Percentiles rank a stretch among this genome's conserved stretches.
phyloP scores from a whole-genome alignment of 208 protist genomes.

The Wallacemonas collosoma region DNA sequence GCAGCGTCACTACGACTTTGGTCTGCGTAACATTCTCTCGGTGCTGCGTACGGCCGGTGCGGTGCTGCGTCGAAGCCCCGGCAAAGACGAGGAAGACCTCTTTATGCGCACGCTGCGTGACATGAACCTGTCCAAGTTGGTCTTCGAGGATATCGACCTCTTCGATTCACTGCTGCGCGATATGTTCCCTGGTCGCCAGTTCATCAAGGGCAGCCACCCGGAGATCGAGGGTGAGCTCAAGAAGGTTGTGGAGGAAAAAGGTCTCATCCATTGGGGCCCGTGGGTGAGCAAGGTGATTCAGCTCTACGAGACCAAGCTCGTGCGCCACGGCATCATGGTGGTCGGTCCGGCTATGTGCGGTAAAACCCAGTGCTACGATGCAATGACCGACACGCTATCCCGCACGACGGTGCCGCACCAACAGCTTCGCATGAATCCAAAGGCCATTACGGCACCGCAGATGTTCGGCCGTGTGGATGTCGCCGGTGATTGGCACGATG shows the following conservation, averaged over 20 bases:
- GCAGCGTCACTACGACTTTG: slow-evolving; percentile 98
- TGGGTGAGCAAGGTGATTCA: slow-evolving; percentile 95
- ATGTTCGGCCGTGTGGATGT: slow-evolving; percentile 97
- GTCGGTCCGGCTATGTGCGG: slow-evolving; percentile 93
- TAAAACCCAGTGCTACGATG: slow-evolving; percentile 95
- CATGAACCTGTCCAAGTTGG: slow-evolving; percentile 98
- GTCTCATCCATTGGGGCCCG: slow-evolving; percentile 80
- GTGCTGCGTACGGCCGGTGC: slow-evolving; percentile 96
- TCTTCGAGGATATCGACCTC: slow-evolving; percentile 97
- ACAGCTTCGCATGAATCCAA: slow-evolving; percentile 95
- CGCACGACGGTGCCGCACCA: slow-evolving; percentile 88
- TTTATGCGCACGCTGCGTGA: slow-evolving; percentile 97
- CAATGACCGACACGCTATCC: slow-evolving; percentile 87
- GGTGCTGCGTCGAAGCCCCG: slow-evolving; percentile 84
- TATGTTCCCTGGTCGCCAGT: slow-evolving; percentile 93
- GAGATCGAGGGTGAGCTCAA: slow-evolving; percentile 92
- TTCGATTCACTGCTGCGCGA: slow-evolving; percentile 96
- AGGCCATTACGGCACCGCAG: slow-evolving; percentile 95
- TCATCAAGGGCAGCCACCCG: slow-evolving; percentile 91
- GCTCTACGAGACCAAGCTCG: slow-evolving; percentile 95
- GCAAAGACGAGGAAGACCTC: slow-evolving; percentile 93
- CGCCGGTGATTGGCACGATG: slow-evolving; percentile 96
- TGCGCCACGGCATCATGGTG: slow-evolving; percentile 96
- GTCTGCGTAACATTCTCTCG: slow-evolving; percentile 98
- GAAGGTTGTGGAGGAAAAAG: slow-evolving; percentile 86